Evolutionary conservation across 2,329 filamentous ascomycete genomes (phyloP).

Genomic region (Lizonia empirigonia): DNA sequence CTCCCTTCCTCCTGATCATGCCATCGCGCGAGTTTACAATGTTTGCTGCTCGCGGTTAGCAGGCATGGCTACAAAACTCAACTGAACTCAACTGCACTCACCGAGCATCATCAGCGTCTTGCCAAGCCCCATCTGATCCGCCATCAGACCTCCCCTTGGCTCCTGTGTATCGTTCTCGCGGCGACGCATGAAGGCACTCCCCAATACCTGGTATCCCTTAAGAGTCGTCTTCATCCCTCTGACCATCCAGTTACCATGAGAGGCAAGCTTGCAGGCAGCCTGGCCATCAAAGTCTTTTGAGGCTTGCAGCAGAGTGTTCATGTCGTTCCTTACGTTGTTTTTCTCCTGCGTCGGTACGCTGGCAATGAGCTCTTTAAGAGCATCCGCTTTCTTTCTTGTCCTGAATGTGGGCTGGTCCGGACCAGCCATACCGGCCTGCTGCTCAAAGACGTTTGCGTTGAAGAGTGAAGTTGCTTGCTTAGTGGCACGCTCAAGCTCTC

Average conservation of each 20-base stretch:
- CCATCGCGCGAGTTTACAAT: slow-evolving; percentile 49
- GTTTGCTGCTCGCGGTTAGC: slow-evolving; percentile 43
- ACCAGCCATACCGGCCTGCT: slow-evolving; percentile 34
- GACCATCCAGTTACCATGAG: slow-evolving; percentile 51
- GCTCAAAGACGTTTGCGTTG: slow-evolving; percentile 39
- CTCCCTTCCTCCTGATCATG: slow-evolving; percentile 11
- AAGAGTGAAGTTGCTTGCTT: slow-evolving; percentile 35
- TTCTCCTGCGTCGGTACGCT: slow-evolving; percentile 47
- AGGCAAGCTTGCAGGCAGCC: slow-evolving; percentile 37
- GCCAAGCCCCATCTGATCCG: slow-evolving; percentile 52
- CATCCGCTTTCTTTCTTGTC: slow-evolving; percentile 35
- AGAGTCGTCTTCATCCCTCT: slow-evolving; percentile 57
- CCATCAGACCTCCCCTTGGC: slow-evolving; percentile 52
- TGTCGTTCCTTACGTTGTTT: slow-evolving; percentile 45
- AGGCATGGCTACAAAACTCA: background rate
- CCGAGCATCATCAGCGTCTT: slow-evolving; percentile 50
- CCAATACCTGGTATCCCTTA: slow-evolving; percentile 59
- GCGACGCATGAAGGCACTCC: slow-evolving; percentile 60
- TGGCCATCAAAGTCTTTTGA: slow-evolving; percentile 51
- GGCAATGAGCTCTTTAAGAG: slow-evolving; percentile 50
- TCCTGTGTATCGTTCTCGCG: slow-evolving; percentile 51
- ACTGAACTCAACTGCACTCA: slow-evolving; percentile 13
- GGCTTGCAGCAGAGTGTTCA: slow-evolving; percentile 45
- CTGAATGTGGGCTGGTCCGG: slow-evolving; percentile 34
- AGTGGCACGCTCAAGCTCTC: slow-evolving; percentile 21